These are phyloP conservation scores for Sisymbrium irio DNA, from an alignment of 345 rosid species.

Conservation along the genomic window DNA sequence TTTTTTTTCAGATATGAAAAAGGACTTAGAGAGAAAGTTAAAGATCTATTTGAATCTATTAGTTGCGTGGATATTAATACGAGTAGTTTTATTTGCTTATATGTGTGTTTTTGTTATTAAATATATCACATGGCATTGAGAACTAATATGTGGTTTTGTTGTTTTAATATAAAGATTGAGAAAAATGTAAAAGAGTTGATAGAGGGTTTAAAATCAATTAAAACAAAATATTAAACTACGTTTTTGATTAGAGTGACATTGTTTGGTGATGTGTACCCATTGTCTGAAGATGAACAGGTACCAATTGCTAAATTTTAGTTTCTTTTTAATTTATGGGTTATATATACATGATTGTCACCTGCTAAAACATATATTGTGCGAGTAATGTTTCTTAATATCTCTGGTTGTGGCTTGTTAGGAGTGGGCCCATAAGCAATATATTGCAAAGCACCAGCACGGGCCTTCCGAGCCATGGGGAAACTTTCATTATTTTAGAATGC, in stretches of 20 bases:
- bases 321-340: not conserved
- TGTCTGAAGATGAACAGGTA: conserved; percentile 86
- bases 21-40: too few species aligned
- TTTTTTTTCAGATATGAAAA: too few species aligned
- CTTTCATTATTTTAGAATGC: conserved; percentile 94
- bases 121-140: too few species aligned
- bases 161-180: too few species aligned
- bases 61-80: too few species aligned
- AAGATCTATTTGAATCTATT: too few species aligned
- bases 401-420: conserved; percentile 51
- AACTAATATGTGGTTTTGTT: too few species aligned
- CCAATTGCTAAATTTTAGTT: not conserved
- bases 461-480: conserved; percentile 96
- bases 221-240: too few species aligned
- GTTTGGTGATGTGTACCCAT: conserved; percentile 95
- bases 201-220: too few species aligned
- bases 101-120: too few species aligned
- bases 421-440: conserved; percentile 95
- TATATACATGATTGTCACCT: not conserved
- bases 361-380: not conserved
- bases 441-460: conserved; percentile 87
- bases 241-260: conserved; percentile 96
- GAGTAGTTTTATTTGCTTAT: too few species aligned
- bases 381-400: not conserved
- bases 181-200: too few species aligned